Conservation (phyloP, 2,329 filamentous ascomycete genomes). For the Rutstroemia sp. region DNA sequence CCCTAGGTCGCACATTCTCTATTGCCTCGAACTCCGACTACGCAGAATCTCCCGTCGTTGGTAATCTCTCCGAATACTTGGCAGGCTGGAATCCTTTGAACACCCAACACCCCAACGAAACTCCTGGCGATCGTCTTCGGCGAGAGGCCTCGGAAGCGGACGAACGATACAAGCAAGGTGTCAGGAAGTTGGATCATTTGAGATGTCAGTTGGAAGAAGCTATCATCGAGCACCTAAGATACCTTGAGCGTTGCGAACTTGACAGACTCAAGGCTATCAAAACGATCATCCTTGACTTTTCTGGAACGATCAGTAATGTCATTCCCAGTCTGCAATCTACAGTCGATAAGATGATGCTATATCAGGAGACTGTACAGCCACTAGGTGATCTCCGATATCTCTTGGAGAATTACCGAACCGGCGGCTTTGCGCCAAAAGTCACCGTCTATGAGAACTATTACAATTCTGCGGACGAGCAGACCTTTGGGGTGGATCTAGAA, state of each 20-base stretch:
- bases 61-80: constrained; percentile 81
- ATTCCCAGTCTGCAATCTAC: constrained; percentile 93
- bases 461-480: constrained; percentile 95
- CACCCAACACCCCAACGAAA: constrained; percentile 88
- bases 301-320: constrained; percentile 93
- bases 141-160: constrained; percentile 87
- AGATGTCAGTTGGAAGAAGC: constrained; percentile 93
- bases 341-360: constrained; percentile 98
- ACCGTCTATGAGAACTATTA: constrained; percentile 98
- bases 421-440: constrained; percentile 83
- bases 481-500: constrained; percentile 96
- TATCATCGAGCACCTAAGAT: constrained; percentile 86
- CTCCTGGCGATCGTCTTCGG: constrained; percentile 74
- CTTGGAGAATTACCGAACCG: constrained; percentile 93
- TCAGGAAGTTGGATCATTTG: constrained; percentile 81
- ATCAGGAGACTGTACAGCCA: constrained; percentile 97
- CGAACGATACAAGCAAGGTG: constrained; percentile 82
- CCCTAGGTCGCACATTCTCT: constrained; percentile 68
- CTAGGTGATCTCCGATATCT: constrained; percentile 84
- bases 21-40: constrained; percentile 51
- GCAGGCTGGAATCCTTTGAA: constrained; percentile 90
- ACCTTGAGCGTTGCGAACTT: constrained; percentile 94
- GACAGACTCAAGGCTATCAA: constrained; percentile 97
- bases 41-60: constrained; percentile 73
- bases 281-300: constrained; percentile 95